These are phyloP conservation scores for Yarrowia yakushimensis DNA, from an alignment of 805 yeast genomes.

Conservation along the genomic window DNA sequence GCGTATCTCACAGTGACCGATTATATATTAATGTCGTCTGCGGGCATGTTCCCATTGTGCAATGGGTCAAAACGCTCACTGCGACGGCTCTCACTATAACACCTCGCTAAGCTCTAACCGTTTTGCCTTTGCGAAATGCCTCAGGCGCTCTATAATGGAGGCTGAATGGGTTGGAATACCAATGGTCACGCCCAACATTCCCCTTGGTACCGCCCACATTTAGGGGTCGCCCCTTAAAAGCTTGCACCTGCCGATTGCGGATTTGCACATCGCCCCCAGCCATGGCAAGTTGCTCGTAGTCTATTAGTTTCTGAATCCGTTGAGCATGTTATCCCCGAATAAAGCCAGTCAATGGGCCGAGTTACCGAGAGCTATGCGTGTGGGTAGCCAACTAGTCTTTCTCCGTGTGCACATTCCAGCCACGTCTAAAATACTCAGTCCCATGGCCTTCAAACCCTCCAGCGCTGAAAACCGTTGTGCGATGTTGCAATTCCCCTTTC, in stretches of 20 bases:
- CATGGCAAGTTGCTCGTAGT: neutral
- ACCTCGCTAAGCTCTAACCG: conserved; percentile 9
- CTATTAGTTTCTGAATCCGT: neutral
- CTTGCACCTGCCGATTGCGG: neutral
- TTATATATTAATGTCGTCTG: too few species aligned
- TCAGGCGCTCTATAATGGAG: neutral
- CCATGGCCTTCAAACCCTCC: neutral
- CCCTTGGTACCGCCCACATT: neutral
- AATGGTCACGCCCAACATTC: neutral
- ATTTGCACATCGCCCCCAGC: neutral
- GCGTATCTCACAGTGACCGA: neutral
- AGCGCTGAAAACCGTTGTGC: neutral
- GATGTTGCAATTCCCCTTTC: conserved; percentile 8
- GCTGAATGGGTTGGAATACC: neutral
- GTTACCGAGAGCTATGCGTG: neutral
- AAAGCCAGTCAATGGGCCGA: neutral
- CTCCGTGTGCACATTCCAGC: neutral
- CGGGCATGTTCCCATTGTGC: neutral
- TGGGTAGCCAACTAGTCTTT: neutral
- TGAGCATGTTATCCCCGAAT: neutral
- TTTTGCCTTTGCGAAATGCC: conserved; percentile 14
- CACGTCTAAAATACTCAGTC: neutral
- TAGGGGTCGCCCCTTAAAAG: neutral
- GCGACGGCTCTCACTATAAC: neutral
- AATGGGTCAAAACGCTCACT: neutral